Percentiles rank a stretch among this genome's conserved stretches.
These are phyloP conservation scores for Umbelopsis isabellina DNA, from an alignment of 192 early-diverging fungal genomes.

Conservation along the genomic window DNA sequence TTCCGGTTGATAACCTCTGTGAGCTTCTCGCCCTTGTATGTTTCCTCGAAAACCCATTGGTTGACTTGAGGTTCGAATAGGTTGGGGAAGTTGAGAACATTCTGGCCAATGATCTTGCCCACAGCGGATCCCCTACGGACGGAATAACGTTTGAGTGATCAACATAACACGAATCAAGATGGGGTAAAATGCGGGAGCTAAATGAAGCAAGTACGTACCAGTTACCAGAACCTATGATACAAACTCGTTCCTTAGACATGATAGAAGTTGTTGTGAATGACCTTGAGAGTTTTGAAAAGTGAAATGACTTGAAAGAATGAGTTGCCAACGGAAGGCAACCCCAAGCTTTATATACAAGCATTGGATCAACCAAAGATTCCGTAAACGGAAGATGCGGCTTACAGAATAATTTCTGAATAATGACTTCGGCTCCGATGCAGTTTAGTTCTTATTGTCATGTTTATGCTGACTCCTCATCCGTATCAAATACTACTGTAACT, in stretches of 20 bases:
- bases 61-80: conserved; percentile 77
- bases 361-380: conserved; percentile 20
- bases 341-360: conserved; percentile 5
- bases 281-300: not conserved
- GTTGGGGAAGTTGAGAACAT: conserved; percentile 63
- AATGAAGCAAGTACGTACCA: conserved; percentile 60
- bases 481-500: not conserved
- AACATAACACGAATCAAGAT: not conserved
- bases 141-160: not conserved
- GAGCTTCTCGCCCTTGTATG: conserved; percentile 76
- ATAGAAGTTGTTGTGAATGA: conserved; percentile 23
- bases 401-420: not conserved
- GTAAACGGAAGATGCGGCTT: not conserved
- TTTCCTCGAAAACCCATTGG: conserved; percentile 98
- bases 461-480: not conserved
- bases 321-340: conserved; percentile 12
- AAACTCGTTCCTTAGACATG: conserved; percentile 70
- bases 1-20: conserved; percentile 89
- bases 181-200: not conserved
- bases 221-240: conserved; percentile 93
- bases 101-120: conserved; percentile 87
- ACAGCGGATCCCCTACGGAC: conserved; percentile 83
- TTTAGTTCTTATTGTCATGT: not conserved
- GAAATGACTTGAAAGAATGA: conserved; percentile 19
- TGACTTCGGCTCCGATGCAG: conserved; percentile 19